Conservation (phyloP, 78 protist genomes). For the Dictyostelium capitatum region DNA sequence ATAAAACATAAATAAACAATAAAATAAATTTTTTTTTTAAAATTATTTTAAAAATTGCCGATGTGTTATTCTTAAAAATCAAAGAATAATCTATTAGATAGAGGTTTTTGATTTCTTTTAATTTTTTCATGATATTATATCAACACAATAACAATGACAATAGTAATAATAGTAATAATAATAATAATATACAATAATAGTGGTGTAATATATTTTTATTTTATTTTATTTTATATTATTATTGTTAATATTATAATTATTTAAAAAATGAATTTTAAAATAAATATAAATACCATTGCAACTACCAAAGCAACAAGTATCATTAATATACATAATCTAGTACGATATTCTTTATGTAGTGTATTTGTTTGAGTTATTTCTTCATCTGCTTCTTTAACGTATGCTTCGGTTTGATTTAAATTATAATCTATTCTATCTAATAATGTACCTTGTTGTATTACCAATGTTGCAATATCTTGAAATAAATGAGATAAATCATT, state of each 20-base stretch:
- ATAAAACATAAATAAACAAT: too few species aligned
- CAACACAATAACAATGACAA: too few species aligned
- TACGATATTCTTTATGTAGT: slow-evolving; percentile 16
- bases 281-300: slow-evolving; percentile 54
- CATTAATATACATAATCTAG: slow-evolving; percentile 61
- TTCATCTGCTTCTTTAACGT: neutral
- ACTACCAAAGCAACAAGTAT: slow-evolving; percentile 30
- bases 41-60: too few species aligned
- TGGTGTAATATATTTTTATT: neutral
- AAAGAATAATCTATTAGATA: too few species aligned
- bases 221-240: neutral
- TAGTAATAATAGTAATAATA: too few species aligned
- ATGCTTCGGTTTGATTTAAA: slow-evolving; percentile 23
- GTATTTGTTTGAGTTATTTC: neutral
- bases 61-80: too few species aligned
- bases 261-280: slow-evolving; percentile 48
- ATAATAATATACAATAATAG: too few species aligned
- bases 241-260: neutral
- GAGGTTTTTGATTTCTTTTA: too few species aligned
- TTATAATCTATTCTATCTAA: slow-evolving; percentile 61
- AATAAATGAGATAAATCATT: slow-evolving; percentile 16
- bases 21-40: too few species aligned
- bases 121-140: too few species aligned
- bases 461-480: slow-evolving; percentile 30
- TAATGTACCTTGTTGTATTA: slow-evolving; percentile 38